Evolutionary conservation across 2,329 filamentous ascomycete species (phyloP).

Genomic region (Aureobasidium uvarum): DNA sequence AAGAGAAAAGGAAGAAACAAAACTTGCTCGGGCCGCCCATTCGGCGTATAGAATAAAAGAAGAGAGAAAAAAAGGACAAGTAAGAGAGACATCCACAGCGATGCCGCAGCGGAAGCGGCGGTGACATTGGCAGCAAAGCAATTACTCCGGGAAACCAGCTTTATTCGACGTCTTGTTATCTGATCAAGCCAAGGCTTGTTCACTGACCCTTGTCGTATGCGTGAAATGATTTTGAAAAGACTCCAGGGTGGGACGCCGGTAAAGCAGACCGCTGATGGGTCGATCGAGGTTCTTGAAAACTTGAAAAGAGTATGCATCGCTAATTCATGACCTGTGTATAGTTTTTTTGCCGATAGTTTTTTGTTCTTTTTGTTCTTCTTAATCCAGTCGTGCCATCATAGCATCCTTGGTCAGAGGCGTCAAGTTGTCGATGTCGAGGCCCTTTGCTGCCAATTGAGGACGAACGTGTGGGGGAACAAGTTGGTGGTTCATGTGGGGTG

Average conservation of each 20-base stretch:
- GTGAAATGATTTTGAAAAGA: slow-evolving; percentile 3
- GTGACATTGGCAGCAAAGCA: slow-evolving; percentile 21
- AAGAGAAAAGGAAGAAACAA: slow-evolving; percentile 22
- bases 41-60: neutral
- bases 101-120: slow-evolving; percentile 8
- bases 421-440: slow-evolving; percentile 88
- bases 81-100: slow-evolving; percentile 22
- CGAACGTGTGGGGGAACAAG: slow-evolving; percentile 83
- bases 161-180: slow-evolving; percentile 5
- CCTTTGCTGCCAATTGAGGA: slow-evolving; percentile 68
- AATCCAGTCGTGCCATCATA: slow-evolving; percentile 98
- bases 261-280: slow-evolving; percentile 24
- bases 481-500: slow-evolving; percentile 79
- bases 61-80: slow-evolving; percentile 4
- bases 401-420: slow-evolving; percentile 87
- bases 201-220: slow-evolving; percentile 18
- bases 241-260: slow-evolving; percentile 16
- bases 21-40: slow-evolving; percentile 14
- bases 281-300: slow-evolving; percentile 14
- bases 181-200: slow-evolving; percentile 14
- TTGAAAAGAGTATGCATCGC: slow-evolving; percentile 28
- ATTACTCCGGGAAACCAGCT: slow-evolving; percentile 13
- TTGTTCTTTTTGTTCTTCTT: slow-evolving; percentile 30
- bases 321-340: slow-evolving; percentile 27
- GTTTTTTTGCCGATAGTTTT: slow-evolving; percentile 19